phyloP scores from a whole-genome alignment of 2,329 filamentous ascomycete genomes.

The Fusarium piperis region DNA sequence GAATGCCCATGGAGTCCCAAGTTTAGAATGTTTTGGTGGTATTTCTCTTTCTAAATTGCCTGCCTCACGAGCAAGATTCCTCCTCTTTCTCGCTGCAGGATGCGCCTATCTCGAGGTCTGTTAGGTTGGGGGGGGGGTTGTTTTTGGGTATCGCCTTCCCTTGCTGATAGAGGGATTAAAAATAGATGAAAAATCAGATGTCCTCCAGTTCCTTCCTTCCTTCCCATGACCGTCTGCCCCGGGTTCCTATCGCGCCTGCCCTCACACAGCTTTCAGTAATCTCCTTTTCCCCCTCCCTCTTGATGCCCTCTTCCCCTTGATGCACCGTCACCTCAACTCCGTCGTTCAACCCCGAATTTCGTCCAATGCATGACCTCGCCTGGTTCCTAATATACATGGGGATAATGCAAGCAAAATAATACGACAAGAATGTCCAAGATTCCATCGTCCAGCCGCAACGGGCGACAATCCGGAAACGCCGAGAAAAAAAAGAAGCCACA shows the following conservation, averaged over 20 bases:
- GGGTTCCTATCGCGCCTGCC: neutral
- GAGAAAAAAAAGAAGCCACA: constrained; percentile 21
- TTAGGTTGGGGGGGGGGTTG: neutral
- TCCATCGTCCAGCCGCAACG: constrained; percentile 6
- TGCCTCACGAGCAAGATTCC: neutral
- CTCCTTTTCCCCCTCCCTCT: neutral
- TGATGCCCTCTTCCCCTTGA: neutral
- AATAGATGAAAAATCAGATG: neutral
- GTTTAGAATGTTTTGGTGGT: constrained; percentile 10
- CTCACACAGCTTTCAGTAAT: constrained; percentile 16
- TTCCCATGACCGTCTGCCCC: neutral
- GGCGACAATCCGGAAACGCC: constrained; percentile 36
- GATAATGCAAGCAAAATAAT: constrained; percentile 30
- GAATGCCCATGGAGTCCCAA: neutral
- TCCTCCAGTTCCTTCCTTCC: constrained; percentile 6
- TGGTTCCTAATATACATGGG: constrained; percentile 34
- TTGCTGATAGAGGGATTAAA: constrained; percentile 31
- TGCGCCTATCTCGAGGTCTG: constrained; percentile 11
- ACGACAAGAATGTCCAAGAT: constrained; percentile 17
- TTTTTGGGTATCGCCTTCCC: constrained; percentile 44
- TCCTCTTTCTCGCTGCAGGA: constrained; percentile 16
- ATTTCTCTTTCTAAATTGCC: constrained; percentile 18
- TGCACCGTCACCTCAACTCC: constrained; percentile 28
- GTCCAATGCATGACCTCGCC: neutral
- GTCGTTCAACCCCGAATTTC: constrained; percentile 1